Base-by-base conservation (phyloP, 257 asterid species). In the Solanum appendiculatum region DNA sequence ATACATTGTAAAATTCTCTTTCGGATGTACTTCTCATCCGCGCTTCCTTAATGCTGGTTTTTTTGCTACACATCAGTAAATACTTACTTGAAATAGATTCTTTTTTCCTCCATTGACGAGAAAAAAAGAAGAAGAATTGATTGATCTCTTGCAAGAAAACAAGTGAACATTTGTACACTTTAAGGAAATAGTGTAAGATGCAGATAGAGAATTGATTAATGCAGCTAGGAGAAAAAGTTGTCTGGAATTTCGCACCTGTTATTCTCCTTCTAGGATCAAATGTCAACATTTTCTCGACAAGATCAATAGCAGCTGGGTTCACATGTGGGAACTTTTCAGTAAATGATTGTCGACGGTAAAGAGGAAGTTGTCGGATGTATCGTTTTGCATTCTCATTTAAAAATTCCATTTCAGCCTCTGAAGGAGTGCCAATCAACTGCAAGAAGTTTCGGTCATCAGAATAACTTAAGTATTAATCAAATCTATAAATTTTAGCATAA, bases 351-450 rank as follows among this genome's bases (percentile, higher is more conserved):
- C 97, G 95, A 39, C 88, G 92, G 86, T 93, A 91, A 40, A 92
- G 92, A 87, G 98, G 94, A 88, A 95, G 98, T 87, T 95, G 98
- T 83, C 97, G 90, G 88, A 96, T 93, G 90, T 96, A 96, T 90
- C 91, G 92, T 89, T 94, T 96, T 8, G 99, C 99, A 91, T 95
- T 95, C 87, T 96, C 99, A 89, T 92, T 96, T 88, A 94, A 90
- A 89, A 94, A 93, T 56, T 94, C 99, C 92, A 96, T 84, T 88
- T 95, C 99, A 83, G 96, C 93, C 91, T 96, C 99, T 1, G 98
- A 94, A 46, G 98, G 99, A 34, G 98, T 95, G 74, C 99, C 99
- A 70, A 96, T 96, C 85, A 96, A 91, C 99, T 96, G 95, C 92
- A 88, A 70, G 81, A 42, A n/a, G 39, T 44, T 27, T 10, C 39